Base-by-base conservation (phyloP, 2,329 filamentous ascomycete species). In the Penicillium sp. region DNA sequence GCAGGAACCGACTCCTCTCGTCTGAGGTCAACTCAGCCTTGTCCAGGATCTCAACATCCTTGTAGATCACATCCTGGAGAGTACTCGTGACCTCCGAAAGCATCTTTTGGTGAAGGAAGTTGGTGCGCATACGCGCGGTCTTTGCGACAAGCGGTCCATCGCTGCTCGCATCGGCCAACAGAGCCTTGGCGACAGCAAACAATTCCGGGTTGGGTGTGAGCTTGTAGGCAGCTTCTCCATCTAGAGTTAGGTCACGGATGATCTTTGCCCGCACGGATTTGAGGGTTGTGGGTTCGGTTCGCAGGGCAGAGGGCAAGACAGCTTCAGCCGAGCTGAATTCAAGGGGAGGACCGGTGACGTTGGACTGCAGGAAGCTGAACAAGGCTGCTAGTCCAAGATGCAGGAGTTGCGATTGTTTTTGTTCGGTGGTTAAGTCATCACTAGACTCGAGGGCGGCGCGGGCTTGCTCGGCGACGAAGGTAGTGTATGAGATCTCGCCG, bases 321-420 rank as follows among this genome's bases (percentile, higher is more conserved):
- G 77, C 62, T 13, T 81, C 75, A 4, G 81, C 76, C 3, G 82
- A 75, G 25, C 75, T 75, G 69, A 86, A 88, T 0, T 80, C 77
- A n/a, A 96, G 78, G 0, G 91, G 88, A 1, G 93, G 93, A 0
- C 93, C 93, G 4, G 93, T 96, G 54, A 95, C 89, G 71, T 91
- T 96, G 1, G 86, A 86, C 73, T 97, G 93, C 17, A 96, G 75
- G 71, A 96, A 97, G 12, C 88, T 85, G 69, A 91, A 84, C 12
- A 96, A 81, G 2, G 88, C 84, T 1, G 89, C 86, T 48, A 90
- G 77, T 10, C 86, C 90, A 35, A 89, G 78, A 45, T 84, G 77
- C 54, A 86, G 62, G 8, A 81, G 60, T 49, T 75, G 73, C 6
- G 77, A 77, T 50, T 73, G 69, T 51, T 64, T 64, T 62, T 72